Conservation (phyloP, 2,329 filamentous ascomycete genomes). For the Clarireedia paspali region DNA sequence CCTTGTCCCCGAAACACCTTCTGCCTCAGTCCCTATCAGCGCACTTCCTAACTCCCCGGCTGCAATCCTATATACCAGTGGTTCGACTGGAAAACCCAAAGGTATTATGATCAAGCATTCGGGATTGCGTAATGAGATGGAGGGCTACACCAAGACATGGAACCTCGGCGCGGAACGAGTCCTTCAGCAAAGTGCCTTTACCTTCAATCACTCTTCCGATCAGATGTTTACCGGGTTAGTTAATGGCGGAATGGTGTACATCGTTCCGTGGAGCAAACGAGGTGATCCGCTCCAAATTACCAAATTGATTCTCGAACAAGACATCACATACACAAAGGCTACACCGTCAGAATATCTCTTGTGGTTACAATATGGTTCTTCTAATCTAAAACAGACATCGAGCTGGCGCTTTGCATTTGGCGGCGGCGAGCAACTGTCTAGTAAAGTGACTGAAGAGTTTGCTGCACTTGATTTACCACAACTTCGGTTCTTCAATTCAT, state of each 20-base stretch:
- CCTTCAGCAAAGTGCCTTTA: slow-evolving; percentile 17
- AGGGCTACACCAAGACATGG: slow-evolving; percentile 11
- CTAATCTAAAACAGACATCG: background rate
- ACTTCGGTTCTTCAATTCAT: slow-evolving; percentile 14
- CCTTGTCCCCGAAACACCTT: background rate
- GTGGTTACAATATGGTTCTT: slow-evolving; percentile 10
- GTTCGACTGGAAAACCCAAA: slow-evolving; percentile 32
- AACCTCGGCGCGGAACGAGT: slow-evolving; percentile 9
- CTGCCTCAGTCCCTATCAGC: background rate
- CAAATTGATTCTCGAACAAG: slow-evolving; percentile 13
- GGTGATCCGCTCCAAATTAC: slow-evolving; percentile 15
- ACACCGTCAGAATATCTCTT: slow-evolving; percentile 21
- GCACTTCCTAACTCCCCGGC: background rate
- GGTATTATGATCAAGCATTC: slow-evolving; percentile 31
- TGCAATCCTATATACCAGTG: slow-evolving; percentile 66
- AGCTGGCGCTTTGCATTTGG: slow-evolving; percentile 21
- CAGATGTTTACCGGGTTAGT: slow-evolving; percentile 16
- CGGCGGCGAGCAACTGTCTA: slow-evolving; percentile 22
- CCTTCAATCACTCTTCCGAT: slow-evolving; percentile 17
- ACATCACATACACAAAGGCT: slow-evolving; percentile 16
- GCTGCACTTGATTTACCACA: slow-evolving; percentile 13
- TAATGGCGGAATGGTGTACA: slow-evolving; percentile 13
- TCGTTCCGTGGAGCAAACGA: slow-evolving; percentile 10
- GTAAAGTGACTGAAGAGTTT: slow-evolving; percentile 18
- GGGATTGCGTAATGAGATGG: slow-evolving; percentile 21